Evolutionary conservation across 306 rosid species (phyloP).

Genomic region (Cucurbita ficifolia): DNA sequence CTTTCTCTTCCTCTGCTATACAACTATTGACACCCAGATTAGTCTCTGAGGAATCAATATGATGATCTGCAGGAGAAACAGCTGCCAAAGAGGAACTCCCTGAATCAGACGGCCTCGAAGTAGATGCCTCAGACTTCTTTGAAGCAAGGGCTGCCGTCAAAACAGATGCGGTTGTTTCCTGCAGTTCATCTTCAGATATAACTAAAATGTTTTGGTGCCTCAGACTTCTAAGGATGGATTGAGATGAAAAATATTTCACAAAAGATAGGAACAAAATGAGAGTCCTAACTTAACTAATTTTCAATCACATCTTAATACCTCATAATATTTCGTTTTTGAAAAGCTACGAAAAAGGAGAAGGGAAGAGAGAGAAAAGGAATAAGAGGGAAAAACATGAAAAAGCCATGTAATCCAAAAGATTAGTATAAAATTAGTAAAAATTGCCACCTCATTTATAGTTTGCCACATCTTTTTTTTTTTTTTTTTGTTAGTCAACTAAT

Average conservation of each 20-base stretch:
- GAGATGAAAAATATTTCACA: neutral
- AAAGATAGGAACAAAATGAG: neutral
- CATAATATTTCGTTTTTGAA: neutral
- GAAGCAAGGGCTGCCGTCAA: slow-evolving; percentile 45
- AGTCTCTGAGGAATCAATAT: slow-evolving; percentile 11
- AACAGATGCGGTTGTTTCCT: slow-evolving; percentile 42
- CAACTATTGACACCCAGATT: slow-evolving; percentile 1
- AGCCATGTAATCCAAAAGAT: neutral
- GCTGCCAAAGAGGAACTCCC: slow-evolving; percentile 15
- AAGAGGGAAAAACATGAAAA: neutral
- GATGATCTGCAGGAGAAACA: slow-evolving; percentile 7
- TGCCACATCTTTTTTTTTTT: neutral
- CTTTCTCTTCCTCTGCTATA: slow-evolving; percentile 3
- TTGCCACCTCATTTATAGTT: neutral
- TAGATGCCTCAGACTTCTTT: slow-evolving; percentile 24
- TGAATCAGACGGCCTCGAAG: slow-evolving; percentile 15
- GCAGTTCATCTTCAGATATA: slow-evolving; percentile 5
- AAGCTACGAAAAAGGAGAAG: neutral
- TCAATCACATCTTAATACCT: neutral
- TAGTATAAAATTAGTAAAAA: neutral
- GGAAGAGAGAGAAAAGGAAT: neutral
- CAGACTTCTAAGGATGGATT: neutral
- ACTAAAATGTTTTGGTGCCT: neutral
- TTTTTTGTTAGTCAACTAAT: neutral
- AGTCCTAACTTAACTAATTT: neutral